Conservation (phyloP, 1,139 yeast genomes). For the Candida buenavistaensis region DNA sequence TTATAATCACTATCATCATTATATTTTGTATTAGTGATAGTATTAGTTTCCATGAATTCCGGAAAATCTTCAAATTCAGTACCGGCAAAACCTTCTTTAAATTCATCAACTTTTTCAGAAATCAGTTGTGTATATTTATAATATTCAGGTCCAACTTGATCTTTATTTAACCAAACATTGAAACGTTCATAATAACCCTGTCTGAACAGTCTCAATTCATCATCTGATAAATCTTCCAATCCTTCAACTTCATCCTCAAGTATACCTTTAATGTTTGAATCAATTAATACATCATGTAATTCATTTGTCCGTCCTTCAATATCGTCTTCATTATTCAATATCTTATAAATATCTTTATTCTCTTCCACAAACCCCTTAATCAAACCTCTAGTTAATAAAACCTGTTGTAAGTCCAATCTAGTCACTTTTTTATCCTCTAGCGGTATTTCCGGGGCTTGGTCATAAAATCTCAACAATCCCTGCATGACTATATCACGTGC, state of each 20-base stretch:
- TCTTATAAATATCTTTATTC: slow-evolving; percentile 7
- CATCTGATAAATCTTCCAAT: slow-evolving; percentile 8
- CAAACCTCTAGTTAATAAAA: slow-evolving; percentile 10
- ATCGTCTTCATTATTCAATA: slow-evolving; percentile 2
- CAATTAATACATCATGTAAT: slow-evolving; percentile 9
- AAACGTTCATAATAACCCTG: slow-evolving; percentile 11
- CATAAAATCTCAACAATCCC: slow-evolving; percentile 31
- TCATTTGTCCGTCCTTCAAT: slow-evolving; percentile 8
- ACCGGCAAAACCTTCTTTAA: slow-evolving; percentile 11
- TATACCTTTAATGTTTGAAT: slow-evolving; percentile 5
- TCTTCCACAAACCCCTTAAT: slow-evolving; percentile 8
- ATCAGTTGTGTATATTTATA: slow-evolving; percentile 10
- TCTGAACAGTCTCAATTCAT: slow-evolving; percentile 13
- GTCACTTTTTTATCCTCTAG: slow-evolving; percentile 3
- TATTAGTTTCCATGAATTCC: slow-evolving; percentile 14
- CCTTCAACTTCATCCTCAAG: slow-evolving; percentile 9
- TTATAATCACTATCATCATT: slow-evolving; percentile 23
- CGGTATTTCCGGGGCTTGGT: slow-evolving; percentile 6
- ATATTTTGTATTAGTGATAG: slow-evolving; percentile 13
- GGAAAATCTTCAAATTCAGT: slow-evolving; percentile 17
- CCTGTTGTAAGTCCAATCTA: slow-evolving; percentile 11
- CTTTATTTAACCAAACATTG: slow-evolving; percentile 10
- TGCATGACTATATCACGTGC: slow-evolving; percentile 45
- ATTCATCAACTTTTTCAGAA: slow-evolving; percentile 4
- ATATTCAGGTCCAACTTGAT: slow-evolving; percentile 8